phyloP scores from a whole-genome alignment of 345 rosid species.

The Heritiera fomes region DNA sequence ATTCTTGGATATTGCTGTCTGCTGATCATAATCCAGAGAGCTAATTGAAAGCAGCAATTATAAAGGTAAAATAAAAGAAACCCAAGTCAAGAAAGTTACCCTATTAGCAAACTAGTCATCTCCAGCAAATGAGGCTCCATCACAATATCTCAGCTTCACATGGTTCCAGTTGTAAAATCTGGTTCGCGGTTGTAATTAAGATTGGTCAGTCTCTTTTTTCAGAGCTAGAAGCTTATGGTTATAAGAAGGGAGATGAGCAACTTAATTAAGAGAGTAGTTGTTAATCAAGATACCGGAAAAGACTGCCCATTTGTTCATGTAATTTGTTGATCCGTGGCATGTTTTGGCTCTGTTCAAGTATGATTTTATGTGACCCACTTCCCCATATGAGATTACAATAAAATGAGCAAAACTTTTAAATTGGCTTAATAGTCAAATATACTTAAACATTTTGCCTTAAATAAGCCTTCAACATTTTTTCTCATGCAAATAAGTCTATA shows the following conservation, averaged over 20 bases:
- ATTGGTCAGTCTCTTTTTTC: not conserved
- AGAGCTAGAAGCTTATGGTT: not conserved
- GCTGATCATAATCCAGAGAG: no score
- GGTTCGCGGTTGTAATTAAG: constrained; percentile 18
- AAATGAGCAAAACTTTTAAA: no score
- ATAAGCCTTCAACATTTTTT: no score
- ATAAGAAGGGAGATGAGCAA: constrained; percentile 24
- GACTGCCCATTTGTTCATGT: constrained; percentile 57
- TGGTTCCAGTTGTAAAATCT: constrained; percentile 96
- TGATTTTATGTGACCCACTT: constrained; percentile 75
- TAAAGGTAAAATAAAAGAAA: not conserved
- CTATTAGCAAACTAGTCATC: constrained; percentile 57
- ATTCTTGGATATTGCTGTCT: not conserved
- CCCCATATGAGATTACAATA: constrained; percentile 41
- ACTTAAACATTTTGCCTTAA: no score
- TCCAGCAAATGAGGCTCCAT: constrained; percentile 93
- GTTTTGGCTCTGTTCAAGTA: constrained; percentile 70
- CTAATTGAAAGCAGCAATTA: not conserved
- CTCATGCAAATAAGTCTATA: no score
- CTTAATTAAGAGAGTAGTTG: constrained; percentile 75
- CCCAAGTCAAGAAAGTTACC: constrained; percentile 38
- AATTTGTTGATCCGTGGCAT: constrained; percentile 68
- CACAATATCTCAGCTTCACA: constrained; percentile 86
- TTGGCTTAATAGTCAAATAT: no score
- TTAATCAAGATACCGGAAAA: constrained; percentile 82